Base-by-base conservation (phyloP, 1,284 basidiomycete species). In the Cutaneotrichosporon sp. region DNA sequence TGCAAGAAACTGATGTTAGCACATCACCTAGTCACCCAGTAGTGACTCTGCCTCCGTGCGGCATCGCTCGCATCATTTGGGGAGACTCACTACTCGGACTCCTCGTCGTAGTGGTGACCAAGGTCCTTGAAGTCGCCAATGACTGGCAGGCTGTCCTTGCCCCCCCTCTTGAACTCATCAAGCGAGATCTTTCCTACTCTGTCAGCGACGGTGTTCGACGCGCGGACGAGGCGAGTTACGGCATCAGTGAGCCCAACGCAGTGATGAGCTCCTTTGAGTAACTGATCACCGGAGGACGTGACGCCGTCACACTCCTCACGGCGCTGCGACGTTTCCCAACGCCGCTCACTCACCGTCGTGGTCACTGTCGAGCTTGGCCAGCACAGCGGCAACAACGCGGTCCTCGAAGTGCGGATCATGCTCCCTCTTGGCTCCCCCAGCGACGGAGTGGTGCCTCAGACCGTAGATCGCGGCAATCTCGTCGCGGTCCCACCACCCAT, bases 381-480 rank as follows among this genome's bases (percentile, higher is more conserved):
- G 79, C 7, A 99, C 85, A 27, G 82, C 82, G 44, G 81, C 77
- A 12, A 91, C 86, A 56, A 99, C 86, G 52, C 82, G 74, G 55
- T 90, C 76, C 97, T 93, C 71, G 24, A 54, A 42, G n/a, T 24
- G 43, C 5, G 34, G 41, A n/a, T 52, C 51, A 5, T 22, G 83
- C 79, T 67, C n/a, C n/a, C n/a, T n/a, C n/a, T 89, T 82, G 67
- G 93, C 89, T 50, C 86, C 83, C 46, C 82, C 78, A 34, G 90
- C 86, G 19, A 90, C 88, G 63, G 90, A 90, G 55, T 93, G 82
- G 72, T 98, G 96, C 74, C 97, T 91, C 20, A 99, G 87, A 52
- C 94, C 94, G 65, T 96, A 94, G 38, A 94, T 82, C 6, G 90
- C 88, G 70, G 93, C 85, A 57, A 93, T 86, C 73, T 93, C 89